These are phyloP conservation scores for Ceratocystis harringtonii DNA, from an alignment of 2,329 filamentous ascomycete species.

Conservation along the genomic window DNA sequence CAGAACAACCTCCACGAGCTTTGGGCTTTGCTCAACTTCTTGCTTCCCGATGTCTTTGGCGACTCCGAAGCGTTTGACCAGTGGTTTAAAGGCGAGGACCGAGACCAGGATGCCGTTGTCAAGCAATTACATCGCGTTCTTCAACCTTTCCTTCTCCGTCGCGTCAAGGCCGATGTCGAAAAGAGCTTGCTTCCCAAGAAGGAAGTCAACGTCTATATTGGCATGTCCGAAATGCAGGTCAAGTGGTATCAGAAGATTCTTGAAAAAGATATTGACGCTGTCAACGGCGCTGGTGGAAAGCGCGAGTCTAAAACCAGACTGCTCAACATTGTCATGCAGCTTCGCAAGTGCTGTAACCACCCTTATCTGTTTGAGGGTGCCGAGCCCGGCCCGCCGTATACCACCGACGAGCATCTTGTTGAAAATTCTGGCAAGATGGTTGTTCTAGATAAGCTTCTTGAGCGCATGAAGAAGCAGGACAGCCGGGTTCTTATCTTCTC, in stretches of 20 bases:
- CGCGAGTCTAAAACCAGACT: slow-evolving; percentile 94
- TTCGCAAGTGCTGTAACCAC: slow-evolving; percentile 97
- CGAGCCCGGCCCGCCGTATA: slow-evolving; percentile 92
- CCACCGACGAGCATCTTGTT: slow-evolving; percentile 89
- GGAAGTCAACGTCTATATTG: slow-evolving; percentile 90
- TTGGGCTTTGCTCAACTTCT: slow-evolving; percentile 92
- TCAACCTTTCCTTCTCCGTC: slow-evolving; percentile 81
- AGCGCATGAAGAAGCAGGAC: slow-evolving; percentile 67
- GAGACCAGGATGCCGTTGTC: slow-evolving; percentile 87
- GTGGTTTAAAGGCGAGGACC: slow-evolving; percentile 86
- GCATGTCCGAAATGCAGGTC: slow-evolving; percentile 98
- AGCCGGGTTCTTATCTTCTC: slow-evolving; percentile 98
- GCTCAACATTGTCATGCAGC: slow-evolving; percentile 97
- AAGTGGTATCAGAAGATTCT: slow-evolving; percentile 99
- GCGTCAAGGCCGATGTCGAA: slow-evolving; percentile 95
- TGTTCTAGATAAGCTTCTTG: slow-evolving; percentile 82
- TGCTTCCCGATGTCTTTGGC: slow-evolving; percentile 95
- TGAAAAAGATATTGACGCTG: slow-evolving; percentile 96
- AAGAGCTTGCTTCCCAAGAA: slow-evolving; percentile 97
- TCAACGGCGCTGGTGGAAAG: slow-evolving; percentile 92
- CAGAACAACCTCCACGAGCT: slow-evolving; percentile 98
- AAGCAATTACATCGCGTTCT: slow-evolving; percentile 89
- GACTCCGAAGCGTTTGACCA: slow-evolving; percentile 94
- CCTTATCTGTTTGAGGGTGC: slow-evolving; percentile 96
- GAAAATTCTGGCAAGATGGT: slow-evolving; percentile 96